These are phyloP conservation scores for Actinidia chinensis DNA, from an alignment of 179 eudicot genomes.

Conservation along the genomic window DNA sequence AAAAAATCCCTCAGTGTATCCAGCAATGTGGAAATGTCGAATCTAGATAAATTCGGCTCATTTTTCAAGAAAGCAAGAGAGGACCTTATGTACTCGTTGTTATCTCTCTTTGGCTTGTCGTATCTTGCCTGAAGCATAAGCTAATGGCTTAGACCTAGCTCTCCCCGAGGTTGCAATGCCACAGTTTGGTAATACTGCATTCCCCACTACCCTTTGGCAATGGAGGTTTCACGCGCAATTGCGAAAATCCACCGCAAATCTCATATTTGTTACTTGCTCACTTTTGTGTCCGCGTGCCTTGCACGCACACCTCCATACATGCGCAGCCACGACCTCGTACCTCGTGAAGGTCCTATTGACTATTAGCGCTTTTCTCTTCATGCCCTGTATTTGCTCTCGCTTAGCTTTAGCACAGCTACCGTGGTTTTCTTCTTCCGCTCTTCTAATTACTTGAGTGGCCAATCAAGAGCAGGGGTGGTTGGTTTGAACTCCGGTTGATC, in stretches of 20 bases:
- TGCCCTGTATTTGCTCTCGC: constrained; percentile 21
- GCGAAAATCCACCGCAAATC: background rate
- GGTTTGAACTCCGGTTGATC: constrained; percentile 24
- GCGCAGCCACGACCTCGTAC: constrained; percentile 22
- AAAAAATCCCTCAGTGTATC: background rate
- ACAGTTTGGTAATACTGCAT: constrained; percentile 15
- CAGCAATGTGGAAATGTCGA: background rate
- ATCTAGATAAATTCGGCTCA: constrained; percentile 20
- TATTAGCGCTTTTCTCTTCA: constrained; percentile 16
- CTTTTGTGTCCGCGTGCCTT: constrained; percentile 23
- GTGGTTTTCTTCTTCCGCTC: constrained; percentile 28
- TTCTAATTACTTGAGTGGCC: constrained; percentile 19
- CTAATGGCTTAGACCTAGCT: constrained; percentile 16
- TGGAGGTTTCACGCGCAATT: constrained; percentile 1
- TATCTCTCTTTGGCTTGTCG: constrained; percentile 16
- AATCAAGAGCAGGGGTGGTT: constrained; percentile 30
- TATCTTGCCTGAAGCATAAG: constrained; percentile 13
- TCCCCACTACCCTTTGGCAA: constrained; percentile 19
- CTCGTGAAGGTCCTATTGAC: constrained; percentile 15
- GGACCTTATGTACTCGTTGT: constrained; percentile 18
- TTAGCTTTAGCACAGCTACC: constrained; percentile 23
- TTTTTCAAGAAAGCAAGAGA: constrained; percentile 13
- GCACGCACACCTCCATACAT: constrained; percentile 26
- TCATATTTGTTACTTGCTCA: constrained; percentile 14
- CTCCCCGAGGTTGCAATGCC: constrained; percentile 9